Evolutionary conservation across 2,329 filamentous ascomycete species (phyloP).

Genomic region (Boeremia lycopersici): DNA sequence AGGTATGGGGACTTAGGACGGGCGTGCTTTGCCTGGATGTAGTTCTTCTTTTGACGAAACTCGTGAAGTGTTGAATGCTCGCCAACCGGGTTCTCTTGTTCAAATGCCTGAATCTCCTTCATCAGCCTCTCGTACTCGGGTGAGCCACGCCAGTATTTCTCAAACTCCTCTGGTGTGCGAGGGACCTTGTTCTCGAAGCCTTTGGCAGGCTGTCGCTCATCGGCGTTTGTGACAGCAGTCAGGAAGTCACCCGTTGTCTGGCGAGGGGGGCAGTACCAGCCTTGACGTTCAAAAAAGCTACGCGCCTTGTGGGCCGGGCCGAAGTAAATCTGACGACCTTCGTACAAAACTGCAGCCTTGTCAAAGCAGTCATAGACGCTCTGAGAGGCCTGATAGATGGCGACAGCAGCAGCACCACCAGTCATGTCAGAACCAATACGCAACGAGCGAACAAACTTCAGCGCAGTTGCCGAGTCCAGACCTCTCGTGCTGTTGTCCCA

Average conservation of each 20-base stretch:
- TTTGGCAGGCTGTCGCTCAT: slow-evolving; percentile 50
- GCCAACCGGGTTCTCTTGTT: slow-evolving; percentile 54
- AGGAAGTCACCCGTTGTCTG: slow-evolving; percentile 78
- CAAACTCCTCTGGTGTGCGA: slow-evolving; percentile 57
- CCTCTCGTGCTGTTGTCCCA: slow-evolving; percentile 56
- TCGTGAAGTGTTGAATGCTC: slow-evolving; percentile 40
- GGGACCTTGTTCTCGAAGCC: slow-evolving; percentile 54
- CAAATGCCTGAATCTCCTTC: slow-evolving; percentile 59
- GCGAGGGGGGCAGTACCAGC: slow-evolving; percentile 69
- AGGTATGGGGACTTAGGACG: slow-evolving; percentile 63
- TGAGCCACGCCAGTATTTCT: slow-evolving; percentile 58
- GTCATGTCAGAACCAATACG: slow-evolving; percentile 57
- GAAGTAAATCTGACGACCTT: slow-evolving; percentile 79
- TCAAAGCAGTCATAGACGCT: slow-evolving; percentile 69
- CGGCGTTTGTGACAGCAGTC: slow-evolving; percentile 68
- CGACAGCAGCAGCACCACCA: slow-evolving; percentile 59
- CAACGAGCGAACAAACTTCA: slow-evolving; percentile 62
- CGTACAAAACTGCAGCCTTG: slow-evolving; percentile 75
- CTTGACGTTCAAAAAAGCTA: slow-evolving; percentile 70
- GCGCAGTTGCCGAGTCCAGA: slow-evolving; percentile 56
- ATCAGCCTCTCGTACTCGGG: slow-evolving; percentile 51
- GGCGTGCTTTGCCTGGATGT: slow-evolving; percentile 59
- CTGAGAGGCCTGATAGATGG: slow-evolving; percentile 61
- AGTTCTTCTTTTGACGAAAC: slow-evolving; percentile 55
- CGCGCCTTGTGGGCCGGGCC: slow-evolving; percentile 66